phyloP scores from a whole-genome alignment of 1,139 yeast genomes.

The Hanseniaspora uvarum region DNA sequence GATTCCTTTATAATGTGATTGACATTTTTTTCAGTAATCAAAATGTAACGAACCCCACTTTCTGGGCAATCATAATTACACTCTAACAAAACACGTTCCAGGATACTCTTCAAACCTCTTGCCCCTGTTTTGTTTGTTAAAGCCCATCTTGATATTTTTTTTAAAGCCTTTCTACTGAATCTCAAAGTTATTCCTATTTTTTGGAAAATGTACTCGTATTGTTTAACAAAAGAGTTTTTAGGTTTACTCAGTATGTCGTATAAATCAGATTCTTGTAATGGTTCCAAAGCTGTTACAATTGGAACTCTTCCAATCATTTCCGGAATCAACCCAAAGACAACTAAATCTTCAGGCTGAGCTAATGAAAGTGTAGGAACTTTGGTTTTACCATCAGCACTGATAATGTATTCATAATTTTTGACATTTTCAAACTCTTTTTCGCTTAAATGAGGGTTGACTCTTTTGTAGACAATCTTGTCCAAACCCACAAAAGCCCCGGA shows the following conservation, averaged over 20 bases:
- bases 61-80: slow-evolving; percentile 49
- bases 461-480: slow-evolving; percentile 36
- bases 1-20: slow-evolving; percentile 28
- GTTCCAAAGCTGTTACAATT: slow-evolving; percentile 38
- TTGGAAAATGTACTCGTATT: slow-evolving; percentile 41
- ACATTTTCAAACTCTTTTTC: background rate
- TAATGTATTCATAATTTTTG: background rate
- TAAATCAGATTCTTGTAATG: slow-evolving; percentile 37
- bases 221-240: slow-evolving; percentile 40
- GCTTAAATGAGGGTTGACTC: slow-evolving; percentile 27
- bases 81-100: slow-evolving; percentile 41
- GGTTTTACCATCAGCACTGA: slow-evolving; percentile 29
- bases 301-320: slow-evolving; percentile 48
- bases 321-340: slow-evolving; percentile 43
- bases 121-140: slow-evolving; percentile 46
- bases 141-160: slow-evolving; percentile 39
- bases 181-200: slow-evolving; percentile 41
- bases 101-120: slow-evolving; percentile 42
- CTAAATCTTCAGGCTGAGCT: slow-evolving; percentile 40
- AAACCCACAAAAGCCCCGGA: slow-evolving; percentile 52
- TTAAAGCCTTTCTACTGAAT: slow-evolving; percentile 38
- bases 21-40: slow-evolving; percentile 36
- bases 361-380: slow-evolving; percentile 35
- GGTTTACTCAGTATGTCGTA: slow-evolving; percentile 43
- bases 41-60: slow-evolving; percentile 39